phyloP scores from a whole-genome alignment of 2,329 filamentous ascomycete species.

The Gaeumannomyces sp. region DNA sequence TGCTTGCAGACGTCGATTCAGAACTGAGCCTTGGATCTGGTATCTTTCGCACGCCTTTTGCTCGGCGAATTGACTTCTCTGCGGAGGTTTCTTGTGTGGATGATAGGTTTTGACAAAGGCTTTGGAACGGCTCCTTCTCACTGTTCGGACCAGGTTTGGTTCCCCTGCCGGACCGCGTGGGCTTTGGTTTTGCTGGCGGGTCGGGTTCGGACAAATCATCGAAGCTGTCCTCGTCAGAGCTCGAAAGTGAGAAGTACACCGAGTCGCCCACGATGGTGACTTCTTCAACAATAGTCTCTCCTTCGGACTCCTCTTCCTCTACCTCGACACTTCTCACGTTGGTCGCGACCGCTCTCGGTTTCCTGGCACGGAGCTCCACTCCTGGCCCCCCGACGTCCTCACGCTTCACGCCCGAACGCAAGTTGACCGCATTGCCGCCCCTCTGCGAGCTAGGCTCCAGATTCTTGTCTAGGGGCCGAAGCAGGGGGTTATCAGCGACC shows the following conservation, averaged over 20 bases:
- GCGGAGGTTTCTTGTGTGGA: not conserved
- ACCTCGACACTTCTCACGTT: constrained; percentile 5
- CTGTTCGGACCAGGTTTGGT: not conserved
- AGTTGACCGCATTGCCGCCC: too few species aligned
- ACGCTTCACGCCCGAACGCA: not conserved
- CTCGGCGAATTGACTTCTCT: not conserved
- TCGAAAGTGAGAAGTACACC: constrained; percentile 12
- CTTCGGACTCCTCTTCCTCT: constrained; percentile 72
- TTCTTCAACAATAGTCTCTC: constrained; percentile 42
- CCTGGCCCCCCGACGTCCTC: constrained; percentile 6
- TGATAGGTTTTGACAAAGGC: not conserved
- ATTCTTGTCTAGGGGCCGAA: constrained; percentile 18
- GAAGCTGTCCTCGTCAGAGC: constrained; percentile 13
- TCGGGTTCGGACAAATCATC: constrained; percentile 14
- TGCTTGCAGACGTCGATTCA: not conserved
- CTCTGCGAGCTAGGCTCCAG: not conserved
- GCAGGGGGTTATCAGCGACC: constrained; percentile 17
- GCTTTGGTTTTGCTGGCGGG: constrained; percentile 2
- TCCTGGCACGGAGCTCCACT: constrained; percentile 17
- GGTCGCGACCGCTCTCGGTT: constrained; percentile 3
- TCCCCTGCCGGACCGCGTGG: not conserved
- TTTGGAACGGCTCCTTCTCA: too few species aligned
- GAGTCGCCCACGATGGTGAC: constrained; percentile 15
- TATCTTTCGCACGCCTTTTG: not conserved
- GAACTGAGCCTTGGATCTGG: not conserved